Evolutionary conservation across 2,329 filamentous ascomycete genomes (phyloP), one percentile per base, ranked within the genome.

Genomic region (Ophiostoma piceae): DNA sequence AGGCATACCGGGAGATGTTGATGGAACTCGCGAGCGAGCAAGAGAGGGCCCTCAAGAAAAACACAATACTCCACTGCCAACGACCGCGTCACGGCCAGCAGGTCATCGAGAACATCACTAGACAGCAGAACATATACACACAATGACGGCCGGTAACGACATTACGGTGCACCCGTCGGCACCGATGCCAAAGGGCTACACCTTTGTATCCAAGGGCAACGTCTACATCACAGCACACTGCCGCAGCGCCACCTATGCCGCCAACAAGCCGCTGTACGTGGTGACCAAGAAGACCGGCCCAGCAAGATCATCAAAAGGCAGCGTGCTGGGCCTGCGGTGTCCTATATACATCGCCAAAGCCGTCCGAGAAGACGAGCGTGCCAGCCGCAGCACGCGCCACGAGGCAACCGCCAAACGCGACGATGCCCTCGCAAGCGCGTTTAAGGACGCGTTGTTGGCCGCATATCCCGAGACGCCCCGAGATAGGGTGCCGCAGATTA

Each of bases 391-490:
- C 6, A 71, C 73, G n/a, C 78, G 81, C 12, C 77, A 76, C 0
- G 72, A 68, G 26, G 77, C 75, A 0, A 77, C 81, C 0, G 71
- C 73, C 65, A 76, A 73, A 29, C 78, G 77, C 35, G 81, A 84
- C 68, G 73, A 72, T 1, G 75, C 74, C 14, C 74, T 78, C 9
- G 73, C 78, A n/a, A 69, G 72, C 1, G 70, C 73, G 0, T 81
- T 83, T 65, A 73, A 75, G 19, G 72, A 73, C 0, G 79, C 79
- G 7, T 71, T 86, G 4, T 35, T 76, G 4, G 72, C 71, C 0
- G 74, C 79, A 3, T 86, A 82, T 70, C 80, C 82, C 0, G 72
- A 74, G 0, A 79, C 82, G 1, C 84, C 84, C 0, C 68, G 73
- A 1, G 69, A 71, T 0, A 78, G 79, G 3, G 72, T 79, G 12